Percentiles rank a stretch among this genome's conserved stretches.
These are phyloP conservation scores for Eimeria tenella DNA, from an alignment of 169 alveolate genomes.

Conservation along the genomic window DNA sequence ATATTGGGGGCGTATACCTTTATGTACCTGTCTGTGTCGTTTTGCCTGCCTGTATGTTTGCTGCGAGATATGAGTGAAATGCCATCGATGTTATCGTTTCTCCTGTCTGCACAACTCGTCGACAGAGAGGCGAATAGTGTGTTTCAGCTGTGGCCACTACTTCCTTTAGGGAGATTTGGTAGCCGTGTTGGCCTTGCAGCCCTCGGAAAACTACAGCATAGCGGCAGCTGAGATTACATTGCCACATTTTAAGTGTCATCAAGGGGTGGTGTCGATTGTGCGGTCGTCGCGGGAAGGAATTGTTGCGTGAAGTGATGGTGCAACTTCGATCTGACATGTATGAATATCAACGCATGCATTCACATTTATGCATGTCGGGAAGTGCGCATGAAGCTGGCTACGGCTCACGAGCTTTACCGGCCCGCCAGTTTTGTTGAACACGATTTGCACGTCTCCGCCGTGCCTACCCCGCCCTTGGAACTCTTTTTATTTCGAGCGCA, in stretches of 20 bases:
- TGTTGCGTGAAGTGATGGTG: slow-evolving; percentile 18
- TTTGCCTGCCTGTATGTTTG: slow-evolving; percentile 40
- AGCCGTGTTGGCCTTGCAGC: too few species aligned
- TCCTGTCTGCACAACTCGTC: slow-evolving; percentile 16
- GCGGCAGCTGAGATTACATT: too few species aligned
- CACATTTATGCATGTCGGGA: too few species aligned
- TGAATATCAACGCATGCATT: too few species aligned
- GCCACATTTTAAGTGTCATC: too few species aligned
- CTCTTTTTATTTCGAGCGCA: slow-evolving; percentile 62
- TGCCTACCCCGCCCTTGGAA: slow-evolving; percentile 55
- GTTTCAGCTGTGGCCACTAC: too few species aligned
- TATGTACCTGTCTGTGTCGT: slow-evolving; percentile 13
- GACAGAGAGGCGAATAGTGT: not conserved
- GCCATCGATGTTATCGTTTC: slow-evolving; percentile 5
- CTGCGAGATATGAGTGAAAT: not conserved
- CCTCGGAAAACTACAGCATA: too few species aligned
- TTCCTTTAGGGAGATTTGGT: too few species aligned
- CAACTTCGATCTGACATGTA: too few species aligned
- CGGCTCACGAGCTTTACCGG: not conserved
- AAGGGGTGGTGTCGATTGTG: too few species aligned
- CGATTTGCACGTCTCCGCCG: slow-evolving; percentile 20
- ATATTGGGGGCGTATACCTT: not conserved
- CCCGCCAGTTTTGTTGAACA: slow-evolving; percentile 12
- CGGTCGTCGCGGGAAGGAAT: slow-evolving; percentile 1
- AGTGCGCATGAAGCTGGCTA: too few species aligned